These are phyloP conservation scores for Botrytis tulipae DNA, from an alignment of 2,329 filamentous ascomycete species.

Conservation along the genomic window DNA sequence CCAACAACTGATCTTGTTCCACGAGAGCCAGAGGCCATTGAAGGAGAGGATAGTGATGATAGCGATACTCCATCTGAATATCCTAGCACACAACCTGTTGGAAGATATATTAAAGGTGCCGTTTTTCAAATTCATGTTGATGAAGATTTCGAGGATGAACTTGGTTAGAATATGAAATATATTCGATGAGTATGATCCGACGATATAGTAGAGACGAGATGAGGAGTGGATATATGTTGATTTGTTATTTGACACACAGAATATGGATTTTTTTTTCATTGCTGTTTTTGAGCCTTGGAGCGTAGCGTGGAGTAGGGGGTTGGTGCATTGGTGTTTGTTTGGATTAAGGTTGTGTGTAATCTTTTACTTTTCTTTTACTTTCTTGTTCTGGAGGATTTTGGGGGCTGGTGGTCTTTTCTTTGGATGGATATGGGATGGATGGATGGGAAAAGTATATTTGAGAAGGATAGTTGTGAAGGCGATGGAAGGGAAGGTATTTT, in stretches of 20 bases:
- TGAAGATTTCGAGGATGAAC: conserved; percentile 22
- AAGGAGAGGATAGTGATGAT: conserved; percentile 20
- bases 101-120: neutral
- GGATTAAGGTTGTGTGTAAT: neutral
- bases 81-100: conserved; percentile 17
- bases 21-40: conserved; percentile 1
- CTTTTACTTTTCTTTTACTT: neutral
- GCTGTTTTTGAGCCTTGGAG: neutral
- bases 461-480: neutral
- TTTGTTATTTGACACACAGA: neutral
- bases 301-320: neutral
- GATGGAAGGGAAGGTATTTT: neutral
- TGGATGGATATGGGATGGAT: neutral
- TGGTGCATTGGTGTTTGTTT: neutral
- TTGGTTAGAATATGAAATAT: neutral
- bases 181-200: neutral
- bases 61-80: conserved; percentile 22
- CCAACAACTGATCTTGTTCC: neutral
- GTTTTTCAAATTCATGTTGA: conserved; percentile 20
- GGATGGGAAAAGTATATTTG: neutral
- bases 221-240: neutral
- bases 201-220: neutral
- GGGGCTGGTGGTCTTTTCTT: neutral
- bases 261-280: neutral
- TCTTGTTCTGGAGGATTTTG: neutral